A percentile compares a stretch with the other conserved stretches of the same genome.
Conservation (phyloP, 2,329 filamentous ascomycete genomes). For the Leptographium procerum region DNA sequence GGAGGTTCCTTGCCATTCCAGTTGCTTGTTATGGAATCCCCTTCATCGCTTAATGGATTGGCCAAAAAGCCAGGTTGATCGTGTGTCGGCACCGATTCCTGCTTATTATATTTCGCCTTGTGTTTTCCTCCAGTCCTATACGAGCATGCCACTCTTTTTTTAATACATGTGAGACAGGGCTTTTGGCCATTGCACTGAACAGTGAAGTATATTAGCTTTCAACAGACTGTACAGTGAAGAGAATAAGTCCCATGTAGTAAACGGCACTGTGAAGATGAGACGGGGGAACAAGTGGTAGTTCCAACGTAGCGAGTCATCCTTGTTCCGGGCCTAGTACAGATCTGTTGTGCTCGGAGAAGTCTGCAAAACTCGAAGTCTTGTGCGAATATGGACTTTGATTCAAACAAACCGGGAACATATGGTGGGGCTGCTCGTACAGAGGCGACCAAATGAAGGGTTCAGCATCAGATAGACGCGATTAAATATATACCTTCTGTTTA, state of each 20-base stretch:
- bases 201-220: not conserved
- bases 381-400: too few species aligned
- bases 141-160: slow-evolving; percentile 33
- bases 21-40: not conserved
- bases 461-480: not conserved
- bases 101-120: not conserved
- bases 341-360: too few species aligned
- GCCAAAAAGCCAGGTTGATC: not conserved
- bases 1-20: not conserved
- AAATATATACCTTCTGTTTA: slow-evolving; percentile 51
- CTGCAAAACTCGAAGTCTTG: too few species aligned
- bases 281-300: not conserved
- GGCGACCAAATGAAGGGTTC: not conserved
- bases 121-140: slow-evolving; percentile 19
- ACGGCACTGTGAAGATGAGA: not conserved
- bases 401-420: too few species aligned
- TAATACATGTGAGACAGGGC: slow-evolving; percentile 47
- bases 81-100: not conserved
- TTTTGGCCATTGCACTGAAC: slow-evolving; percentile 45
- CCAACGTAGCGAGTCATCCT: not conserved
- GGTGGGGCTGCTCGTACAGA: not conserved
- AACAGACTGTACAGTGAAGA: not conserved
- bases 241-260: not conserved
- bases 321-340: not conserved
- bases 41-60: not conserved